These are phyloP conservation scores for Paramecium sexaurelia DNA, from an alignment of 73 alveolate species.

Conservation along the genomic window DNA sequence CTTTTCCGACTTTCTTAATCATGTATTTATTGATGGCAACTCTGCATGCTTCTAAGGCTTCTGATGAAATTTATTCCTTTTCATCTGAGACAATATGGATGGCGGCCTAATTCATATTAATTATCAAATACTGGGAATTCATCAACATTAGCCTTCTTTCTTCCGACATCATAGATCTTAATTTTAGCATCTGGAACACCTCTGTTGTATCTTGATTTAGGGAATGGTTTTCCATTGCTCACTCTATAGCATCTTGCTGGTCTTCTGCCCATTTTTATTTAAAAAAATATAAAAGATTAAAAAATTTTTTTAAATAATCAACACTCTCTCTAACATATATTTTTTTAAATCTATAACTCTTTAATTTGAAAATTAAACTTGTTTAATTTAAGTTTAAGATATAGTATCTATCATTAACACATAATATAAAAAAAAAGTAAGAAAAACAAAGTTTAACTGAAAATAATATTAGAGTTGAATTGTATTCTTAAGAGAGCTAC, in stretches of 20 bases:
- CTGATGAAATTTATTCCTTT: constrained; percentile 96
- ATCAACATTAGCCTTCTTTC: constrained; percentile 86
- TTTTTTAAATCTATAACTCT: not conserved
- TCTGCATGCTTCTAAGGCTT: constrained; percentile 99
- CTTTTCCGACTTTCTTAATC: constrained; percentile 91
- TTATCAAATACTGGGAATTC: constrained; percentile 86
- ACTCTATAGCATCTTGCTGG: constrained; percentile 98
- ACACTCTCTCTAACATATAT: not conserved
- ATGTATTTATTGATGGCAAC: constrained; percentile 97
- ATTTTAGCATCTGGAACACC: constrained; percentile 99
- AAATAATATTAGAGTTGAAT: too few relatives aligned
- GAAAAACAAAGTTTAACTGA: too few relatives aligned
- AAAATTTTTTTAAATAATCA: not conserved
- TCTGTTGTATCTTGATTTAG: constrained; percentile 97
- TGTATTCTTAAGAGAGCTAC: too few relatives aligned
- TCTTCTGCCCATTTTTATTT: constrained; percentile 87
- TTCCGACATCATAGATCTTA: constrained; percentile 96
- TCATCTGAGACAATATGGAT: constrained; percentile 96
- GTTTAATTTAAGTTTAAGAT: not conserved
- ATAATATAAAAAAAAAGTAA: too few relatives aligned
- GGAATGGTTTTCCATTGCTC: constrained; percentile 96
- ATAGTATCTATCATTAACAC: too few relatives aligned
- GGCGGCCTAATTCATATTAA: constrained; percentile 67
- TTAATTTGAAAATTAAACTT: not conserved
- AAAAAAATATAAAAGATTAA: constrained; percentile 36